Evolutionary conservation across 2,329 filamentous ascomycete genomes (phyloP), one percentile per base, ranked within the genome.

Genomic region (Leptographium procerum): DNA sequence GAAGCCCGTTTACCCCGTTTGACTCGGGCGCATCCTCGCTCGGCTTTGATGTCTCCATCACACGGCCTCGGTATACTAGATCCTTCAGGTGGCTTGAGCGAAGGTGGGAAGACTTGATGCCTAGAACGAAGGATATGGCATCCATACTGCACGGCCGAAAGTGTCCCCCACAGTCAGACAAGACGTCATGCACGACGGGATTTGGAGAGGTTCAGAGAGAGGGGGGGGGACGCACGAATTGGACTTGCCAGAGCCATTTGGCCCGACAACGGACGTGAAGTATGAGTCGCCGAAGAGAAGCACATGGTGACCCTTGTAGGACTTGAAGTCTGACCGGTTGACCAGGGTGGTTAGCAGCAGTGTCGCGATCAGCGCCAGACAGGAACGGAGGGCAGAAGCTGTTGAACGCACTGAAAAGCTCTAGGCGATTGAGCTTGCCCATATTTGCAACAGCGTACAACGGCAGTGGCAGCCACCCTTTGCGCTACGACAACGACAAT

Each of bases 191-290:
- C 29, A 29, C 22, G 34, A 43, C 8, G 40, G 19, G 36, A 31
- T 3, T 9, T n/a, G 26, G 19, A 33, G 4, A n/a, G n/a, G n/a
- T n/a, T 22, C 24, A n/a, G 16, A 33, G 33, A 29, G 11, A 22
- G 55, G 11, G 51, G 13, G 7, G 40, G 48, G 9, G 34, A 77
- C 85, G 70, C 74, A 92, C 89, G 91, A 96, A 72, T 99, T 99
- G 24, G 94, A 99, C 74, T 99, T 99, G 64, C 94, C 94, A 40
- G 94, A 97, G 77, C 94, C 94, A 91, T 99, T 99, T 70, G 94
- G 94, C 7, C 95, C 94, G 69, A 99, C 97, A 69, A 99, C 96
- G 48, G 94, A 99, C 55, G 94, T 99, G 73, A 99, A 99, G 74
- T 96, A 97, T 2, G 91, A 95, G 76, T 99, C 92, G 68, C 92